Base-by-base conservation (phyloP, 1,284 basidiomycete species). In the Mycena citricolor region DNA sequence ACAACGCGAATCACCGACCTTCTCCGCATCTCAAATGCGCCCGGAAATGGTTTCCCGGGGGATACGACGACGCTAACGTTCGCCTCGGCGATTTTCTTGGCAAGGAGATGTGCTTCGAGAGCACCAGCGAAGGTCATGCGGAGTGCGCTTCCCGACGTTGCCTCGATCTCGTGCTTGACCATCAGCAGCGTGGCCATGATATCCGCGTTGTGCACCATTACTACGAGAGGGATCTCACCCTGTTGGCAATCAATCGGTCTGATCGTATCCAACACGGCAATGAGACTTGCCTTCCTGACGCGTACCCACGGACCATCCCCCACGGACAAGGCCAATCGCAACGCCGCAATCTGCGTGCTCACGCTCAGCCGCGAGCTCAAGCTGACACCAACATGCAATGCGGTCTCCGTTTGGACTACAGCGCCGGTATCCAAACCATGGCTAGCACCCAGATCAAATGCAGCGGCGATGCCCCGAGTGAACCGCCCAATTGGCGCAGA, bases 51-150 rank as follows among this genome's bases (percentile, higher is more conserved):
- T 36, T 81, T 67, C 4, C 62, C 47, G 2, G 73, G 73, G 1
- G 71, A 64, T 33, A 87, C 59, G 39, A 90, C 72, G 24, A 89
- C 83, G n/a, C 78, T 79, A 3, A 86, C 68, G 28, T 73, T 61
- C 2, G 77, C 76, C 12, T 64, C 61, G 0, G 75, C 77, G 11
- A 90, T 72, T 42, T 87, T 75, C 2, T 74, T 55, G 0, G 85
- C 85, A 4, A 89, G 59, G 7, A 80, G 60, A 61, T 82, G 70
- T 2, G 83, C 73, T 59, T 90, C 86, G 0, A 75, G 64, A 0
- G 72, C 86, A 1, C 84, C 83, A 8, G 72, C 61, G 44, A 86
- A 68, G 0, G 79, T 73, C 54, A 80, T 55, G 32, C 64, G 63
- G 32, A 77, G 54, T 0, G 44, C 54, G 10, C 63, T 60, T 1